These are phyloP conservation scores for Chrysanthemum seticuspe DNA, from an alignment of 129 eudicot genomes.

Conservation along the genomic window DNA sequence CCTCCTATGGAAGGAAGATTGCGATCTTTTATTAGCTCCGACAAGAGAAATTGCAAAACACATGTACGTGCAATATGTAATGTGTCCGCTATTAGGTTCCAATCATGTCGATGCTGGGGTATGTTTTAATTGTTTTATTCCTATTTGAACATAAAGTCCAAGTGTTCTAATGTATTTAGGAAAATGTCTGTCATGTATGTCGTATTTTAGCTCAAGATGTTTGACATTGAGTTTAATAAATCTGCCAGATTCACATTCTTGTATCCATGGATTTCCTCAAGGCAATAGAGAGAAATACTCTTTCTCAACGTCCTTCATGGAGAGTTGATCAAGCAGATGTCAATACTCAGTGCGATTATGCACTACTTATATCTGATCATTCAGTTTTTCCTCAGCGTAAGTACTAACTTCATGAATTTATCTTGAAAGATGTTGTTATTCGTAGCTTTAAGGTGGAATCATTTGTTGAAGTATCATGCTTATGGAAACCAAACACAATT, in stretches of 20 bases:
- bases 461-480: no score
- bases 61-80: slow-evolving; percentile 62
- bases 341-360: slow-evolving; percentile 57
- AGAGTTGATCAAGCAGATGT: slow-evolving; percentile 72
- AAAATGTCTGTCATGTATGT: background rate
- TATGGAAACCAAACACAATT: slow-evolving; percentile 21
- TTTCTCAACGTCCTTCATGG: slow-evolving; percentile 79
- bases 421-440: no score
- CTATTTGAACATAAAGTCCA: background rate
- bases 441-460: no score
- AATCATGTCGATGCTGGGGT: slow-evolving; percentile 93
- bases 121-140: slow-evolving; percentile 22
- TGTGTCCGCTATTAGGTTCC: slow-evolving; percentile 76
- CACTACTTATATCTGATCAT: slow-evolving; percentile 82
- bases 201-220: slow-evolving; percentile 22
- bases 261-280: slow-evolving; percentile 79
- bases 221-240: slow-evolving; percentile 29
- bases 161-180: background rate
- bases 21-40: slow-evolving; percentile 61
- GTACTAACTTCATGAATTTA: slow-evolving; percentile 6
- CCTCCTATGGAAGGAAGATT: slow-evolving; percentile 64
- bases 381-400: slow-evolving; percentile 81
- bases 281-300: slow-evolving; percentile 49
- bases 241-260: slow-evolving; percentile 53
- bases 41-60: slow-evolving; percentile 73